Evolutionary conservation across 257 asterid species (phyloP).

Genomic region (Nicotiana otophora): DNA sequence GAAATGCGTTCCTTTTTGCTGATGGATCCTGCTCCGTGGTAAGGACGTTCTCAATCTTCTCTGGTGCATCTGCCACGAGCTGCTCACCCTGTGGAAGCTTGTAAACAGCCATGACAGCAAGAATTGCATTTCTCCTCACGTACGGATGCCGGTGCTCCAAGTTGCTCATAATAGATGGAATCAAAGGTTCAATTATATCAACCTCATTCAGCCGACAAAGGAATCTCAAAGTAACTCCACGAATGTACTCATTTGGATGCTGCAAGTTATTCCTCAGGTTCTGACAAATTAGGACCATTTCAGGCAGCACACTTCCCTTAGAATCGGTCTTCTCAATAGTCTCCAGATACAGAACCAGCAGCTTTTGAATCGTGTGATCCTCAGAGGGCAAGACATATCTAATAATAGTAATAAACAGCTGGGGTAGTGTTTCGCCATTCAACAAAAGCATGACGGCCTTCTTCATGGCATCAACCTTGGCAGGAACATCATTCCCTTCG

Average conservation of each 20-base stretch:
- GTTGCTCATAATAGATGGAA: constrained; percentile 73
- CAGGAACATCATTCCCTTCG: constrained; percentile 68
- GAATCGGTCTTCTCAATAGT: constrained; percentile 82
- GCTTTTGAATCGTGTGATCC: constrained; percentile 83
- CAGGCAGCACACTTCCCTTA: constrained; percentile 75
- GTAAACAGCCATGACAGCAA: constrained; percentile 79
- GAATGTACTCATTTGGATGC: constrained; percentile 90
- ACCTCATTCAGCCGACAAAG: constrained; percentile 86
- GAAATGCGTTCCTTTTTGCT: constrained; percentile 88
- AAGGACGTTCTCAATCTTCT: constrained; percentile 79
- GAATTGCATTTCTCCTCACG: constrained; percentile 77
- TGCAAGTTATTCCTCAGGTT: constrained; percentile 78
- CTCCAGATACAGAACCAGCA: constrained; percentile 70
- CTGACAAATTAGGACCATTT: constrained; percentile 92
- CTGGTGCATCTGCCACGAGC: constrained; percentile 93
- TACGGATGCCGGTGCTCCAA: constrained; percentile 90
- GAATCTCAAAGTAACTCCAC: constrained; percentile 85
- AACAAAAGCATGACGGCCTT: constrained; percentile 87
- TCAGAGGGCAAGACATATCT: constrained; percentile 88
- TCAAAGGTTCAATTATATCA: constrained; percentile 82
- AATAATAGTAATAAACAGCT: constrained; percentile 72
- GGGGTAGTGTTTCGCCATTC: constrained; percentile 87
- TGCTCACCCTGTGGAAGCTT: constrained; percentile 92
- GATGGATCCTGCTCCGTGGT: constrained; percentile 78
- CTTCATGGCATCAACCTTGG: constrained; percentile 83